Conservation (phyloP, 177 flowering plant species). For the Vitis hybrid region DNA sequence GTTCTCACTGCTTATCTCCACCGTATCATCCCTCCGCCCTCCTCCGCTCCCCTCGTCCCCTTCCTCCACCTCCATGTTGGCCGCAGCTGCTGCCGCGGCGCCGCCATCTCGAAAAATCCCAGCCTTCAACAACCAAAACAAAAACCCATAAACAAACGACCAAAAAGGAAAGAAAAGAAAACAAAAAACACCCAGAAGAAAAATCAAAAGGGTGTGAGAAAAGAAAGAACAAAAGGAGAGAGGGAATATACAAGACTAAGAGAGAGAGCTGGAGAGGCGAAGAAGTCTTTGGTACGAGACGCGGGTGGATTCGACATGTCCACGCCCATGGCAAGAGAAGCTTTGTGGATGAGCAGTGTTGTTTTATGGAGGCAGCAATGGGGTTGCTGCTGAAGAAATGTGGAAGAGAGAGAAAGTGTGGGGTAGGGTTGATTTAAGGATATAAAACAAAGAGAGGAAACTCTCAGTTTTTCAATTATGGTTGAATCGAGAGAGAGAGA, state of each 20-base stretch:
- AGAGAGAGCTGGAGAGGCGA: conserved; percentile 90
- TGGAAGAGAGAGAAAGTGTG: conserved; percentile 26
- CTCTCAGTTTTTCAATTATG: neutral
- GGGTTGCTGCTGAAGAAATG: conserved; percentile 14
- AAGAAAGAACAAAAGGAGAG: neutral
- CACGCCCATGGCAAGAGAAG: conserved; percentile 46
- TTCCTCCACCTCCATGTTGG: conserved; percentile 56
- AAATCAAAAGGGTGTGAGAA: neutral
- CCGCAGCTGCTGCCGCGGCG: conserved; percentile 31
- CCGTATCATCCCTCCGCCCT: conserved; percentile 41
- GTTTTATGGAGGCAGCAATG: conserved; percentile 13
- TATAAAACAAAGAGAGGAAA: conserved; percentile 47
- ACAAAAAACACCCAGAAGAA: neutral
- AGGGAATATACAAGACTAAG: conserved; percentile 62
- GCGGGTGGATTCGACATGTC: conserved; percentile 69
- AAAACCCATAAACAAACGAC: neutral
- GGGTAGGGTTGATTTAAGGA: conserved; percentile 60
- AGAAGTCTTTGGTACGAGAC: conserved; percentile 77
- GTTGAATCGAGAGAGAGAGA: conserved; percentile 16
- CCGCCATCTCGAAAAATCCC: conserved; percentile 79
- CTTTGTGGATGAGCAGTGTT: conserved; percentile 9
- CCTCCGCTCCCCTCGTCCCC: conserved; percentile 35
- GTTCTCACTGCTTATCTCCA: conserved; percentile 93
- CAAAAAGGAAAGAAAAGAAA: neutral
- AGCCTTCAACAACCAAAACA: conserved; percentile 48